Conservation (phyloP, 2,329 filamentous ascomycete species). For the Eurotiales sp. region DNA sequence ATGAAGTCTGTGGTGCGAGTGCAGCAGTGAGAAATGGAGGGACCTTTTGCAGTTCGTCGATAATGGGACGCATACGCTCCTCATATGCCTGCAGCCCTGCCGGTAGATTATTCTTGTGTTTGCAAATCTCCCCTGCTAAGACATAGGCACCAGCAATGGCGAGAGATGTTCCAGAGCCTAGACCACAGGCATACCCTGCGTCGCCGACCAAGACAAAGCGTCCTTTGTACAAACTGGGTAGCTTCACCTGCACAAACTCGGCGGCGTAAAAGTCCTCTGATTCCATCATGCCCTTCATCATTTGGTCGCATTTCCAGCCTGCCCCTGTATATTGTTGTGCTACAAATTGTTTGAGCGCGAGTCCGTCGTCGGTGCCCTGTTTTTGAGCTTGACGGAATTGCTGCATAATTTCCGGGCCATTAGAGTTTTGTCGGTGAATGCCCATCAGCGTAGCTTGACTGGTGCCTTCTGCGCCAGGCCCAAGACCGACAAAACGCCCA, state of each 20-base stretch:
- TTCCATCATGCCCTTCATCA: conserved; percentile 27
- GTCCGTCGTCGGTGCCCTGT: conserved; percentile 25
- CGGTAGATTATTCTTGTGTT: conserved; percentile 26
- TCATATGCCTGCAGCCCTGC: conserved; percentile 36
- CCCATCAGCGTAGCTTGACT: conserved; percentile 35
- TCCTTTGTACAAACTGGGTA: conserved; percentile 26
- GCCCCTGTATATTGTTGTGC: conserved; percentile 23
- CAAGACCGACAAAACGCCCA: conserved; percentile 37
- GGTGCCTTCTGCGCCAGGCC: conserved; percentile 26
- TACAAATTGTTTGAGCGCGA: conserved; percentile 30
- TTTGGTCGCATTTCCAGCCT: conserved; percentile 31
- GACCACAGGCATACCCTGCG: conserved; percentile 32
- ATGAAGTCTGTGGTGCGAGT: conserved; percentile 44
- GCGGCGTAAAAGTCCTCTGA: conserved; percentile 36
- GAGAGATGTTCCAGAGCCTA: conserved; percentile 31
- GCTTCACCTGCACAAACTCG: conserved; percentile 31
- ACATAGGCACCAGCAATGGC: conserved; percentile 47
- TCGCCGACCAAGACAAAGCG: conserved; percentile 37
- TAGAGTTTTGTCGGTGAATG: conserved; percentile 28
- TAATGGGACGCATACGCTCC: conserved; percentile 33
- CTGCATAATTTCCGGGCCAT: conserved; percentile 24
- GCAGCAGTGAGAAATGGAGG: conserved; percentile 32
- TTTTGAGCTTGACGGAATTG: conserved; percentile 41
- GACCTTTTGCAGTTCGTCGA: conserved; percentile 31
- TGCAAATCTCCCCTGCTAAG: conserved; percentile 48